These are phyloP conservation scores for Peniophora sp. DNA, from an alignment of 1,284 basidiomycete species.

Conservation along the genomic window DNA sequence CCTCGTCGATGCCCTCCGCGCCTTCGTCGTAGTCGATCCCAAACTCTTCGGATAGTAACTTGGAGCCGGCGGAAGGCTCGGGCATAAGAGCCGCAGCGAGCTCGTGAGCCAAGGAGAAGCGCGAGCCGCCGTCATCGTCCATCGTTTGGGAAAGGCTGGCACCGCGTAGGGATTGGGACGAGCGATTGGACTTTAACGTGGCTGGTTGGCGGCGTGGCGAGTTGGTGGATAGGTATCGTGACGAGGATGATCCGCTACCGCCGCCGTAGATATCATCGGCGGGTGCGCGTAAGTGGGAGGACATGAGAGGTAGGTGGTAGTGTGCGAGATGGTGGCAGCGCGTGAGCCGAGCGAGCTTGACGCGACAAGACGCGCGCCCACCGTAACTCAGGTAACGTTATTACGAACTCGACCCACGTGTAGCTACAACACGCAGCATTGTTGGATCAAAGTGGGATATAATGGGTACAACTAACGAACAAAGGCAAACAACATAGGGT, in stretches of 20 bases:
- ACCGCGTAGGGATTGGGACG: conserved; percentile 33
- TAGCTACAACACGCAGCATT: no score
- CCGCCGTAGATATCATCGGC: conserved; percentile 7
- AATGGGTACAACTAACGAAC: no score
- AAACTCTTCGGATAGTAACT: conserved; percentile 73
- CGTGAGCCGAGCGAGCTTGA: no score
- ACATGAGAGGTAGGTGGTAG: no score
- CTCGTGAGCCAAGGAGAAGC: conserved; percentile 74
- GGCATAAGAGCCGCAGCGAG: conserved; percentile 77
- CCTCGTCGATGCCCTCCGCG: conserved; percentile 54
- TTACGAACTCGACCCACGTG: no score
- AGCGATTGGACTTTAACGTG: conserved; percentile 30
- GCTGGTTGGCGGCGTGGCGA: conserved; percentile 40
- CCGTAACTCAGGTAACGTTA: no score
- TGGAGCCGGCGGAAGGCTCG: conserved; percentile 67
- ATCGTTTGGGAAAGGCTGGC: conserved; percentile 25
- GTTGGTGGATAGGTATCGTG: conserved; percentile 15
- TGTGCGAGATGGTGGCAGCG: no score
- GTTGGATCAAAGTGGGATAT: no score
- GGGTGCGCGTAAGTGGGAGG: not conserved
- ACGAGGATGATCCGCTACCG: conserved; percentile 4
- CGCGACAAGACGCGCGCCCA: no score
- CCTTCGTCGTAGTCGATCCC: conserved; percentile 82
- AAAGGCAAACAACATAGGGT: no score
- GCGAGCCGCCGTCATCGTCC: conserved; percentile 35